Evolutionary conservation across 257 asterid species (phyloP), one percentile per base, ranked within the genome.

Genomic region (Forsythia suspensa): DNA sequence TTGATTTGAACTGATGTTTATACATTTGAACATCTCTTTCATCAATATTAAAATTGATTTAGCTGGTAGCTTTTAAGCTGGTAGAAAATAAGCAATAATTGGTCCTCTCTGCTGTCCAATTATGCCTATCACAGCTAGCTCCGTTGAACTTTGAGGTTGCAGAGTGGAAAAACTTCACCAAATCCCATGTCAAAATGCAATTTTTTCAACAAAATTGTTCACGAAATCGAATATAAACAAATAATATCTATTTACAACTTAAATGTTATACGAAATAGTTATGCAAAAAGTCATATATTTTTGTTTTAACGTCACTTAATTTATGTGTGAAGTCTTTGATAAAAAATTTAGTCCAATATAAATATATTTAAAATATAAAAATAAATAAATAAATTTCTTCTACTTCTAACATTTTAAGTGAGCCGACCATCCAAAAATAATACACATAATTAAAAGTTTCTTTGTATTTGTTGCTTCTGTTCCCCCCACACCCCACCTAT

Each of bases 1-100:
- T 8, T 84, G 85, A 87, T 90, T 92, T 89, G 89, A 88, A 87
- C 94, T 81, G 90, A 84, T 89, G 71, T 36, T 84, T 79, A 66
- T 77, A 79, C 82, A 72, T 74, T 78, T 16, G 8, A 68, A 71
- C 74, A 63, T 81, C 78, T 72, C 79, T 85, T 82, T 79, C 76
- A 51, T 68, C 76, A 70, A 84, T 80, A 77, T 73, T 48, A 76
- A 51, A 69, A 65, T 13, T 37, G 74, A 3, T 43, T 79, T 70
- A 51, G 67, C 41, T 36, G 80, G 77, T 65, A 71, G 36, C 77
- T 80, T 77, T 82, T 70, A 70, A 74, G 83, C 83, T 79, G 76
- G 80, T 80, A 79, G 72, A 77, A 67, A 70, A 80, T n/a, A 18
- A 43, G 72, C 46, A 24, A 65, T 63, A 36, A 36, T 79, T 74